phyloP scores from a whole-genome alignment of 2,329 filamentous ascomycete species.

The Ophiostoma montium region DNA sequence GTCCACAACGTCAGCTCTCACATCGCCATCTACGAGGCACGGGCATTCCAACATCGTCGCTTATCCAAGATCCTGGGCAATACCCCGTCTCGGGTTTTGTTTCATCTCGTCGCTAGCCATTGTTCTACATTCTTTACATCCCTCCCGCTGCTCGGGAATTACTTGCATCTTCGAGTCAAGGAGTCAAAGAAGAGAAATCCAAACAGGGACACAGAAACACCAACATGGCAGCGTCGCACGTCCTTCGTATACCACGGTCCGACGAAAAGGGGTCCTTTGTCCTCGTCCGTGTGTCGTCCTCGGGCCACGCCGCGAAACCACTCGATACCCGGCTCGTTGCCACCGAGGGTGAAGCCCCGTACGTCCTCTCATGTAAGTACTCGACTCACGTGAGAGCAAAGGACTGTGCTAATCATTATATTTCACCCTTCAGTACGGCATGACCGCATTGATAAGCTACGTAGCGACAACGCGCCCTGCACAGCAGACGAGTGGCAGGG shows the following conservation, averaged over 20 bases:
- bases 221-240: conserved; percentile 15
- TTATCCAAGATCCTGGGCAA: too few relatives aligned
- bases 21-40: too few relatives aligned
- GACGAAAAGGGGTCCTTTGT: conserved; percentile 39
- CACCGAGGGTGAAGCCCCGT: conserved; percentile 52
- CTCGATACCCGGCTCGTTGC: conserved; percentile 54
- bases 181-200: too few relatives aligned
- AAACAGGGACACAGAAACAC: background rate
- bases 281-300: conserved; percentile 43
- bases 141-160: too few relatives aligned
- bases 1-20: too few relatives aligned
- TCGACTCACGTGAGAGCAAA: background rate
- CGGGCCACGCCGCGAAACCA: conserved; percentile 26
- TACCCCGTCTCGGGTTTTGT: conserved; percentile 6
- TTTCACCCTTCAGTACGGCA: conserved; percentile 35
- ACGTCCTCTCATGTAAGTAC: conserved; percentile 39
- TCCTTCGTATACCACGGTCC: conserved; percentile 46
- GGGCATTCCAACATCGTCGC: too few relatives aligned
- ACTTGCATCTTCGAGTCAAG: background rate
- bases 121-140: background rate
- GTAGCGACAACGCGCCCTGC: conserved; percentile 38
- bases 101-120: conserved; percentile 1
- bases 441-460: conserved; percentile 36
- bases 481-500: conserved; percentile 52
- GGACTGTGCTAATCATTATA: background rate